Evolutionary conservation across 108 stramenopile species (phyloP).

Genomic region (Nitzschia sp.): DNA sequence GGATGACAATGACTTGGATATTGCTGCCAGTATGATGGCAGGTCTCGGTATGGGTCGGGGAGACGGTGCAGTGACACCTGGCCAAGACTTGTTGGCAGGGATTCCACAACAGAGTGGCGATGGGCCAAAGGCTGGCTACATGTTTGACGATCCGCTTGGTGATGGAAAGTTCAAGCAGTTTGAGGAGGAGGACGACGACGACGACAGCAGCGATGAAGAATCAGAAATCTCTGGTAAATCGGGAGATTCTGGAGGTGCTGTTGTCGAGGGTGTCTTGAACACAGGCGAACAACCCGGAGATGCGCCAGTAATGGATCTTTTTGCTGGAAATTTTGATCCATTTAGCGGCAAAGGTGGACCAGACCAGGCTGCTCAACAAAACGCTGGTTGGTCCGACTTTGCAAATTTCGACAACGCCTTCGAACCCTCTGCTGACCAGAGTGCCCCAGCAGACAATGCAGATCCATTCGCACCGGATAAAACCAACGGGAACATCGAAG

Average conservation of each 20-base stretch:
- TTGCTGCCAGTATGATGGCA: conserved; percentile 88
- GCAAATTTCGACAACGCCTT: conserved; percentile 70
- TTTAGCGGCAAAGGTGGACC: conserved; percentile 3
- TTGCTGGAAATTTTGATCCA: conserved; percentile 72
- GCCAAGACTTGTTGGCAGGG: conserved; percentile 30
- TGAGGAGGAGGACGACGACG: conserved; percentile 32
- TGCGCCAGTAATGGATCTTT: conserved; percentile 71
- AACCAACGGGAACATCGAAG: conserved; percentile 18
- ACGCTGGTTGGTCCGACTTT: conserved; percentile 51
- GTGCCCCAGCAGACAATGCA: not conserved
- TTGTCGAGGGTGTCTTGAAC: conserved; percentile 18
- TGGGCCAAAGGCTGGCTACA: conserved; percentile 34
- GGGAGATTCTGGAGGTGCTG: conserved; percentile 31
- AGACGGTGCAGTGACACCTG: conserved; percentile 27
- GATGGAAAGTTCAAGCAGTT: conserved; percentile 32
- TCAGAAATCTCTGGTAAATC: conserved; percentile 38
- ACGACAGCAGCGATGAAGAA: conserved; percentile 37
- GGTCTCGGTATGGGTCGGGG: conserved; percentile 50
- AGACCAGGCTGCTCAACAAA: conserved; percentile 4
- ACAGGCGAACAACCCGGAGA: conserved; percentile 12
- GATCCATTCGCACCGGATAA: not conserved
- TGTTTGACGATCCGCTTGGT: conserved; percentile 78
- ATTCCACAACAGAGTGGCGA: conserved; percentile 28
- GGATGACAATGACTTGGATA: conserved; percentile 87
- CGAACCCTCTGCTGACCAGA: conserved; percentile 12